phyloP scores from a whole-genome alignment of 75 land plant genomes.

The Gnetum montanum region DNA sequence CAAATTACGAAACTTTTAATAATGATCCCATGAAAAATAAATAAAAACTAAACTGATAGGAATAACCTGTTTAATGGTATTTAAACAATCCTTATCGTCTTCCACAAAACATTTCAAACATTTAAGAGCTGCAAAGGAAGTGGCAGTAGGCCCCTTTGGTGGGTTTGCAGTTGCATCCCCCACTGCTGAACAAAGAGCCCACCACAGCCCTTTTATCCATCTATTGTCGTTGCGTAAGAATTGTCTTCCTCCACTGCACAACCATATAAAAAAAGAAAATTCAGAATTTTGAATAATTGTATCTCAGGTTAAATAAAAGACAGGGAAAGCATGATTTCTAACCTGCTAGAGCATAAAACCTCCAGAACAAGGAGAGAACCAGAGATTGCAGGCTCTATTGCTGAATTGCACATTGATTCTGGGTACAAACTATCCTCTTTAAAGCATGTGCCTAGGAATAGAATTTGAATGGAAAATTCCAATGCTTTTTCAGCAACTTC shows the following conservation, averaged over 20 bases:
- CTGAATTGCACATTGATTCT: conserved; percentile 16
- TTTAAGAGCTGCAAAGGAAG: conserved; percentile 39
- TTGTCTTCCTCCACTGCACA: conserved; percentile 35
- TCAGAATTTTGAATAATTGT: too few relatives aligned
- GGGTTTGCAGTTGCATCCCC: conserved; percentile 34
- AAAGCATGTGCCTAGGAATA: conserved; percentile 30
- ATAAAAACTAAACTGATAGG: background rate
- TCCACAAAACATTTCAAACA: conserved; percentile 35
- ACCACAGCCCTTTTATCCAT: conserved; percentile 41
- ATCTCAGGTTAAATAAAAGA: background rate
- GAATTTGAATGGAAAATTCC: conserved; percentile 25
- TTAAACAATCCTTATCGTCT: conserved; percentile 18
- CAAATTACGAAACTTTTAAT: too few relatives aligned
- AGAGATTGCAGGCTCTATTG: conserved; percentile 28
- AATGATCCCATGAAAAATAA: background rate
- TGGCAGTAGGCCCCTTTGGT: conserved; percentile 26
- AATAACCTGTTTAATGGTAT: conserved; percentile 22
- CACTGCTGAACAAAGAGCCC: conserved; percentile 35
- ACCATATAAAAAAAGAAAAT: too few relatives aligned
- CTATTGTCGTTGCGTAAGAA: conserved; percentile 19
- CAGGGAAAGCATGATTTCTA: background rate
- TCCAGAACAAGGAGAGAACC: conserved; percentile 34
- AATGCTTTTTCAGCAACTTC: conserved; percentile 22
- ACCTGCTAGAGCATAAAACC: conserved; percentile 24
- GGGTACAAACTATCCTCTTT: conserved; percentile 15